Base-by-base conservation (phyloP, 345 rosid genomes). In the Firmiana major region DNA sequence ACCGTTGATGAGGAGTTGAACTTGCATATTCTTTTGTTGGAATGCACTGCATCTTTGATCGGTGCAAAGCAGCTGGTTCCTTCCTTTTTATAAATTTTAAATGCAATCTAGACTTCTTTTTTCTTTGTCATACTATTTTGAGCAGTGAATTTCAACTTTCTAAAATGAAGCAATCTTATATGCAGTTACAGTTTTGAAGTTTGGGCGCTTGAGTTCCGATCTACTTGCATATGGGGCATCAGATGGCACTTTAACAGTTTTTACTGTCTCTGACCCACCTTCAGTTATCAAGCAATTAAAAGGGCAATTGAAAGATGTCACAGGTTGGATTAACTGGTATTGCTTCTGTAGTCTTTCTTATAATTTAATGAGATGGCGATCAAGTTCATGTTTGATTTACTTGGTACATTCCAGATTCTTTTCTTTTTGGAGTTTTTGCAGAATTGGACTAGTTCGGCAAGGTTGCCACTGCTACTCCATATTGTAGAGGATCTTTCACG, bases 21-120 rank as follows among this genome's bases (percentile, higher is more conserved):
- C 93, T 88, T 79, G 99, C 94, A 63, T 95, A 90, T 85, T 95
- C 99, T 73, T 96, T 96, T 72, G 91, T 96, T 0, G 99, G 99
- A 82, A 96, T 96, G 99, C 97, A 93, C 81, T 93, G 94, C 81
- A 89, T 96, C 81, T 96, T 96, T 65, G 99, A 93, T 80, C 97
- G 93, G 42, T 90, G 98, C 97, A 93, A 90, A 91, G 87, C 73
- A 57, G 86, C 97, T 63, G 99, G 99, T 96, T 88, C 57, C 55
- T 58, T 21, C 46, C 49, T 24, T 69, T 69, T 22, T 38, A 3
- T 45, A 40, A 57, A 42, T 63, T 31, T 59, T 36, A 4, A 38
- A 26, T 53, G 34, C 73, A 57, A 15, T 36, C 21, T n/a, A 22
- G 42, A 8, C 28, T 21, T 58, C 46, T 79, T 82, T 83, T 53